phyloP scores from a whole-genome alignment of 1,284 basidiomycete species.

The Trametes versicolor region DNA sequence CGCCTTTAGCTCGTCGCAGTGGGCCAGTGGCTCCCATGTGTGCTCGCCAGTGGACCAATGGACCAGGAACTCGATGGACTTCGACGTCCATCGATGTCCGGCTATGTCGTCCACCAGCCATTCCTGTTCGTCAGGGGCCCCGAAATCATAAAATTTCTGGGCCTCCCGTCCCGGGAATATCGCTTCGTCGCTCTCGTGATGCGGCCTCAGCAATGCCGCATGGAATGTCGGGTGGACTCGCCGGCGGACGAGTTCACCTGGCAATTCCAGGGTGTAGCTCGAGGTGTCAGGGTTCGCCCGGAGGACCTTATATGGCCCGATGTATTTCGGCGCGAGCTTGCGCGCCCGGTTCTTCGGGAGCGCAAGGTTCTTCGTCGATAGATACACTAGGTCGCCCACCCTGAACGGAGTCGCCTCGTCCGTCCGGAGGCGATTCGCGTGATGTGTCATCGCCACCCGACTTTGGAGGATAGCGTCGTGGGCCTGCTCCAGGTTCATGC shows the following conservation, averaged over 20 bases:
- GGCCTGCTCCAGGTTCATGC: conserved; percentile 31
- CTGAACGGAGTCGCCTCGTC: conserved; percentile 23
- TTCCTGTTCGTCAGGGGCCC: conserved; percentile 33
- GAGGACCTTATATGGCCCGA: conserved; percentile 45
- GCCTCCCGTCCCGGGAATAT: conserved; percentile 38
- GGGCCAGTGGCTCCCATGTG: conserved; percentile 11
- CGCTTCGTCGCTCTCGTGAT: conserved; percentile 37
- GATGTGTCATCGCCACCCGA: conserved; percentile 36
- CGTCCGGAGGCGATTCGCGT: conserved; percentile 40
- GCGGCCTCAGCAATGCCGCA: conserved; percentile 32
- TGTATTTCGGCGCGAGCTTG: conserved; percentile 46
- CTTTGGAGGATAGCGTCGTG: conserved; percentile 42
- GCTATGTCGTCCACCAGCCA: conserved; percentile 36
- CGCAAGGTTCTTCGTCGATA: conserved; percentile 38
- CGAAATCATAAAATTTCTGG: conserved; percentile 39
- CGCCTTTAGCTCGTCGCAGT: conserved; percentile 9
- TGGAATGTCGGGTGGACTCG: conserved; percentile 43
- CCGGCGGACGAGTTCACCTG: conserved; percentile 33
- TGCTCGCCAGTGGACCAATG: conserved; percentile 26
- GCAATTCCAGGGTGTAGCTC: conserved; percentile 42
- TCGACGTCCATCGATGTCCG: conserved; percentile 31
- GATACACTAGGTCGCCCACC: conserved; percentile 35
- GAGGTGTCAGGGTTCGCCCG: conserved; percentile 29
- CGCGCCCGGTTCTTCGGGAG: conserved; percentile 45
- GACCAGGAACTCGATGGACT: conserved; percentile 32